phyloP scores from a whole-genome alignment of 2,329 filamentous ascomycete genomes.

The Cordyceps javanica region DNA sequence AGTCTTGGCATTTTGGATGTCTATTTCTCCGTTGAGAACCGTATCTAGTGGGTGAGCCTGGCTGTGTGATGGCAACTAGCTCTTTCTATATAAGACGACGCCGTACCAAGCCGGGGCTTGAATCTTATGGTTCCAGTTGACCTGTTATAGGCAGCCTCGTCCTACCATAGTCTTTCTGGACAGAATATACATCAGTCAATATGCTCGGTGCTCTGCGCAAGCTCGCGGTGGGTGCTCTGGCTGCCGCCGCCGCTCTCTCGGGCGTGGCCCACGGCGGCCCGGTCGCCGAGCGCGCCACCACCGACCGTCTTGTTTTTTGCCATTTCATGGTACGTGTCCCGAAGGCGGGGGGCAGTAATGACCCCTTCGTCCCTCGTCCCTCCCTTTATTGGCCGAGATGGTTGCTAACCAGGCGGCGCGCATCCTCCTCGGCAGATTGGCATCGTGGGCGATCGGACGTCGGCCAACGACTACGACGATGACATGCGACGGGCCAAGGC shows the following conservation, averaged over 20 bases:
- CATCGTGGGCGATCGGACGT: slow-evolving; percentile 36
- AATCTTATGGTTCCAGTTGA: background rate
- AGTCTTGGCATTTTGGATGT: background rate
- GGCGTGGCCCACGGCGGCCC: slow-evolving; percentile 12
- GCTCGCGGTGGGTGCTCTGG: slow-evolving; percentile 15
- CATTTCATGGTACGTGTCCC: slow-evolving; percentile 36
- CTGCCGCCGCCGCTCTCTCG: slow-evolving; percentile 14
- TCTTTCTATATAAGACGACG: background rate
- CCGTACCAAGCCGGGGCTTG: background rate
- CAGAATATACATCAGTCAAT: background rate
- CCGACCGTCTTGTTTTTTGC: slow-evolving; percentile 31
- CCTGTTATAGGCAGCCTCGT: background rate
- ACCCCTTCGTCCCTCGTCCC: too few relatives aligned
- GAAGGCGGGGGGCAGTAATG: too few relatives aligned
- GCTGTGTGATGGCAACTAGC: background rate
- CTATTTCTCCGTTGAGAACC: background rate
- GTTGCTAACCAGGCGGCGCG: too few relatives aligned
- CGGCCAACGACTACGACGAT: slow-evolving; percentile 37
- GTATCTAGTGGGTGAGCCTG: background rate
- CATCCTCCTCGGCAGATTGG: slow-evolving; percentile 30
- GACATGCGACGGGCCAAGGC: slow-evolving; percentile 40
- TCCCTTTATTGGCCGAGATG: too few relatives aligned
- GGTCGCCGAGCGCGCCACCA: slow-evolving; percentile 16
- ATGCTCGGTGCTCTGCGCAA: slow-evolving; percentile 15
- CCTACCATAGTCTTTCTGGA: background rate